Conservation (phyloP, 169 alveolate species). For the Plasmodium gallinaceum region DNA sequence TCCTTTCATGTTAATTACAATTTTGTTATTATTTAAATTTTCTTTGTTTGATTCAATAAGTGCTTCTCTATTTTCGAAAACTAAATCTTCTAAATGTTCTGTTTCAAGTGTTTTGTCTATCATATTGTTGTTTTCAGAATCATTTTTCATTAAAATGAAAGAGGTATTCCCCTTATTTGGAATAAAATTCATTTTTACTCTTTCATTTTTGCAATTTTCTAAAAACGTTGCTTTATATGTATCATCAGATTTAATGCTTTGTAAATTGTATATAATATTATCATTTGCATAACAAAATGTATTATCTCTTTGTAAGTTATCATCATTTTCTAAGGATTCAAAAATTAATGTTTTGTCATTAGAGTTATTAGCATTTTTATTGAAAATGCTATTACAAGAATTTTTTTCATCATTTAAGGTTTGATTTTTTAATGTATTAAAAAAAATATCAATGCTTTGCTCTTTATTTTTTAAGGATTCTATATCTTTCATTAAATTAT, state of each 20-base stretch:
- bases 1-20: constrained; percentile 22
- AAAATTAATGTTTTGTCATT: constrained; percentile 3
- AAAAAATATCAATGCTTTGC: not conserved
- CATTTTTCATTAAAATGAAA: constrained; percentile 4
- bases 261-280: not conserved
- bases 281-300: too few relatives aligned
- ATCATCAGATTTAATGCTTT: not conserved
- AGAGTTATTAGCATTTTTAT: constrained; percentile 1
- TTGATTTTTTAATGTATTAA: not conserved
- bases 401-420: not conserved
- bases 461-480: constrained; percentile 16
- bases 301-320: not conserved
- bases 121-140: not conserved
- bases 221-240: not conserved
- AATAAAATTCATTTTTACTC: not conserved
- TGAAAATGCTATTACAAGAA: constrained; percentile 7
- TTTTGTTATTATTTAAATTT: constrained; percentile 10
- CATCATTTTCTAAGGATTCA: not conserved
- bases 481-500: constrained; percentile 18
- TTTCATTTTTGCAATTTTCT: too few relatives aligned
- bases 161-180: not conserved
- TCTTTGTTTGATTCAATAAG: constrained; percentile 14
- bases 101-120: not conserved
- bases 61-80: not conserved
- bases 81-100: not conserved